Base-by-base conservation (phyloP, 2,329 filamentous ascomycete species). In the Akanthomyces uredinophilus region DNA sequence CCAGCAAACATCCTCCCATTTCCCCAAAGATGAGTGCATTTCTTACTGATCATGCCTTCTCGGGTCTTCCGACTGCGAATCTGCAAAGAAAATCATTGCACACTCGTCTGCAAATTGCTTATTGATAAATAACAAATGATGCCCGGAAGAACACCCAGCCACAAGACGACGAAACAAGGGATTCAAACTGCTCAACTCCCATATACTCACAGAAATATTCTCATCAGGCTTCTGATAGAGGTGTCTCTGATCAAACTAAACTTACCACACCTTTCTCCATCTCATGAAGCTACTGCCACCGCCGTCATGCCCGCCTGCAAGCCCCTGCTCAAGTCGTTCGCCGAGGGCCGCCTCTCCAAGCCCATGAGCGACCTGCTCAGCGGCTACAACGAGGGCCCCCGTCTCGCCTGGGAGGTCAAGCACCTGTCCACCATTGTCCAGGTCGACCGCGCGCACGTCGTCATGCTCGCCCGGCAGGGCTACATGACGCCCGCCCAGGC, bases 331-430 rank as follows among this genome's bases (percentile, higher is more conserved):
- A 49, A 55, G 16, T 29, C 27, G 5, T 55, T 55, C 2, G 43
- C 51, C 39, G 51, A 53, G 39, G 37, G 59, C 24, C 59, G 59
- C 49, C 51, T 61, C 50, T 14, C 41, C 27, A 61, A 61, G 20
- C 39, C 51, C 20, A 41, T 49, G 32, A 60, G 46, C 56, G 32
- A 24, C 2, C 46, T 60, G 20, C 41, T 51, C 4, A 20, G 32
- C 16, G 13, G 37, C 20, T 41, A 49, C 13, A 60, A 60, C 37
- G 56, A 60, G 24, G 56, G 41, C 18, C 56, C 56, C 24, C 56
- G 56, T n/a, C 44, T 60, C 22, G 32, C n/a, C 10, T 60, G 56
- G 56, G 56, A 60, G 20, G 20, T 60, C 37, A 51, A 49, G 29
- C 29, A 51, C 32, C 47, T 60, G 16, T 24, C 27, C 16, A 49